A percentile compares a stretch with the other conserved stretches of the same genome.
Evolutionary conservation across 2,329 filamentous ascomycete genomes (phyloP).

Genomic region (Hypoxylon sp.): DNA sequence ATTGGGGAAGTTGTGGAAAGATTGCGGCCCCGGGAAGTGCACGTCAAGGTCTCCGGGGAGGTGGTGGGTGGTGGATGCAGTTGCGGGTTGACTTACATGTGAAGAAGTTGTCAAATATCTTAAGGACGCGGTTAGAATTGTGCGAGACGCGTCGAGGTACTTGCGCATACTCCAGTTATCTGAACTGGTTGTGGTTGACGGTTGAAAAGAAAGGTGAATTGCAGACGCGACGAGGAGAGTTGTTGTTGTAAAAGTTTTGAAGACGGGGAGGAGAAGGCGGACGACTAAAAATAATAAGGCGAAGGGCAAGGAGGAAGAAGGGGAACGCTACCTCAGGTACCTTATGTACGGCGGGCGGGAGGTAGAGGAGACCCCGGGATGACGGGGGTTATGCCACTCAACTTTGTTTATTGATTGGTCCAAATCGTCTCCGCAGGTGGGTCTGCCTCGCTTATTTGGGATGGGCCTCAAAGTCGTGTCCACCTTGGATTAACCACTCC

Average conservation of each 20-base stretch:
- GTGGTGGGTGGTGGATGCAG: conserved; percentile 15
- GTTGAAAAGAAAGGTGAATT: conserved; percentile 7
- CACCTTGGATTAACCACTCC: conserved; percentile 50
- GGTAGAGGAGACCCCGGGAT: conserved; percentile 48
- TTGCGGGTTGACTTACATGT: conserved; percentile 40
- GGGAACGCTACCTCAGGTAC: conserved; percentile 39
- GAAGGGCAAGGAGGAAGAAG: conserved; percentile 43
- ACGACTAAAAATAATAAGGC: conserved; percentile 48
- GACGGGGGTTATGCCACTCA: conserved; percentile 48
- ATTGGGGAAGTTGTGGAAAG: conserved; percentile 32
- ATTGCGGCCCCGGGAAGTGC: conserved; percentile 34
- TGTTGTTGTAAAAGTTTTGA: conserved; percentile 47
- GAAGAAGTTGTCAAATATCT: conserved; percentile 40
- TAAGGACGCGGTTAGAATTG: conserved; percentile 40
- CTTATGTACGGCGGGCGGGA: conserved; percentile 43
- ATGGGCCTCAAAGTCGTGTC: conserved; percentile 51
- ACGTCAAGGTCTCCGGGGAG: conserved; percentile 25
- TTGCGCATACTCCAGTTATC: conserved; percentile 5
- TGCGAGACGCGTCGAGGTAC: conserved; percentile 40
- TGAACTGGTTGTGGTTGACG: conserved; percentile 30
- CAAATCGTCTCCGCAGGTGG: conserved; percentile 45
- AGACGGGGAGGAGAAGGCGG: conserved; percentile 28
- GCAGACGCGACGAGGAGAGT: conserved; percentile 37
- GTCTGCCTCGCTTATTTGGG: conserved; percentile 48
- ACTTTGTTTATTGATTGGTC: conserved; percentile 45